These are phyloP conservation scores for Linum tenue DNA, from an alignment of 345 rosid genomes.

Conservation along the genomic window DNA sequence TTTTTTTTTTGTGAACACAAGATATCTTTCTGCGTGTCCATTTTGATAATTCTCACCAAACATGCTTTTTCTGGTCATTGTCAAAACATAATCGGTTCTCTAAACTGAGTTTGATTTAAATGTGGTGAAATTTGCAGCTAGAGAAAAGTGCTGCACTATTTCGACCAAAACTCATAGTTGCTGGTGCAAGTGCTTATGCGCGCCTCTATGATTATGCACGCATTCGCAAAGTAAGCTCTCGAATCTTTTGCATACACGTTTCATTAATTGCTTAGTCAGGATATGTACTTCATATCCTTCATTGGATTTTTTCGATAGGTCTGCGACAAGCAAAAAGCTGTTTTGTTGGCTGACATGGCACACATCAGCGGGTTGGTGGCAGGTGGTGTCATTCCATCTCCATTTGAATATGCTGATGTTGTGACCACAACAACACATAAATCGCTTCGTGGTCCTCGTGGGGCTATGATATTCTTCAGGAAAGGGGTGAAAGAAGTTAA, in stretches of 20 bases:
- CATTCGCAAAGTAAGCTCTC: constrained; percentile 60
- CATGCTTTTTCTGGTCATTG: neutral
- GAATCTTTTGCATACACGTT: constrained; percentile 8
- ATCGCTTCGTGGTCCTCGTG: constrained; percentile 97
- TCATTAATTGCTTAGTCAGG: neutral
- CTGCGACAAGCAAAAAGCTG: constrained; percentile 89
- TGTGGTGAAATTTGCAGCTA: constrained; percentile 38
- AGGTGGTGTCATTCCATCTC: constrained; percentile 92
- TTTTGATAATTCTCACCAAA: neutral
- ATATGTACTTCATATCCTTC: neutral
- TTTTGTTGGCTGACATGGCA: constrained; percentile 91
- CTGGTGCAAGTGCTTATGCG: constrained; percentile 98
- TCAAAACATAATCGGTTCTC: neutral
- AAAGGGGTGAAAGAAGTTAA: constrained; percentile 80
- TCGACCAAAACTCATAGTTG: constrained; percentile 91
- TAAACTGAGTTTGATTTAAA: constrained; percentile 4
- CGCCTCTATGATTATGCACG: constrained; percentile 89
- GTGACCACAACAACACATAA: constrained; percentile 97
- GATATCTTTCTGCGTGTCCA: neutral
- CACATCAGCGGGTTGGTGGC: constrained; percentile 96
- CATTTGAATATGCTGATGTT: constrained; percentile 88
- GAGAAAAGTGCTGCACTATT: constrained; percentile 76
- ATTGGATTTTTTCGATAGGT: constrained; percentile 41
- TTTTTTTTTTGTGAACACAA: neutral
- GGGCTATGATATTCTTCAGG: constrained; percentile 95